phyloP scores from a whole-genome alignment of 371 early-diverging fungal genomes.

The Apophysomyces sp. region DNA sequence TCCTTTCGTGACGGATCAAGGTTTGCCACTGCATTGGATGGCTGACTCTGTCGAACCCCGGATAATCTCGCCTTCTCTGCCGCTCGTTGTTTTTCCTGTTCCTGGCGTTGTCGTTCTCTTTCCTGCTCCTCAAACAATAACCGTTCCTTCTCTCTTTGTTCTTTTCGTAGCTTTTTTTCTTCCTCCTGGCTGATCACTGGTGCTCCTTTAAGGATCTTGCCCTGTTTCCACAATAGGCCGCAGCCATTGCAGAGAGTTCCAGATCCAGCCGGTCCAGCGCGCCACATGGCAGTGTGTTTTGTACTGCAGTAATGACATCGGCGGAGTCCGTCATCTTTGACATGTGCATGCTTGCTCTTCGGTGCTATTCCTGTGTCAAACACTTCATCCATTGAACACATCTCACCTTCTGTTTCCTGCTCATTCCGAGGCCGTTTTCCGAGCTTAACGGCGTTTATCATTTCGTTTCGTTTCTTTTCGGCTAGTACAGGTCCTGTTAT shows the following conservation, averaged over 20 bases:
- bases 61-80: neutral
- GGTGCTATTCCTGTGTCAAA: conserved; percentile 1
- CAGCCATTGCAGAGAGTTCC: conserved; percentile 51
- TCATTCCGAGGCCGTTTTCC: neutral
- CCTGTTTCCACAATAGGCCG: conserved; percentile 55
- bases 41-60: neutral
- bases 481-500: conserved; percentile 35
- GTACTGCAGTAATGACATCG: conserved; percentile 47
- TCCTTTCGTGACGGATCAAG: neutral
- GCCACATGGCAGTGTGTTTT: conserved; percentile 45
- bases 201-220: conserved; percentile 19
- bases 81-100: conserved; percentile 5
- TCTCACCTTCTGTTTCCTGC: neutral
- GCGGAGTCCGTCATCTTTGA: conserved; percentile 34
- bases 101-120: conserved; percentile 13
- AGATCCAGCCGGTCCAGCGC: conserved; percentile 38
- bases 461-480: conserved; percentile 48
- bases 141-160: conserved; percentile 22
- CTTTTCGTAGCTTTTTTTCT: conserved; percentile 20
- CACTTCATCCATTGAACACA: neutral
- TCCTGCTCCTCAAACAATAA: conserved; percentile 16
- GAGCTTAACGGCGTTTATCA: conserved; percentile 25
- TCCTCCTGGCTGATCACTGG: conserved; percentile 16
- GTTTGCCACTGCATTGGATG: neutral
- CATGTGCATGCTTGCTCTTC: conserved; percentile 15